Conservation (phyloP, 805 yeast genomes). For the Monosporozyma siamensis region DNA sequence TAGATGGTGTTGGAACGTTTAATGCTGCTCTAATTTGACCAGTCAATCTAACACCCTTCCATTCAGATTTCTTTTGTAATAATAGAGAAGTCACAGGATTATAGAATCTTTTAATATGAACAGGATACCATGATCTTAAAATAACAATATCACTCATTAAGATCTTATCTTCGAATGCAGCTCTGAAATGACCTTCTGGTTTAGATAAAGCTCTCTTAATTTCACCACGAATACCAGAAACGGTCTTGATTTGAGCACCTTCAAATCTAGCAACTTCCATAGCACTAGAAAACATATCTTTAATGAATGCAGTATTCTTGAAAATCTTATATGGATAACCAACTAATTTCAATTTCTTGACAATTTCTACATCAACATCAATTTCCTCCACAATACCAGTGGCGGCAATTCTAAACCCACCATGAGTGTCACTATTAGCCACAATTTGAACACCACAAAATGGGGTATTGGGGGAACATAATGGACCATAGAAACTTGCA, state of each 20-base stretch:
- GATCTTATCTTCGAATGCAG: slow-evolving; percentile 92
- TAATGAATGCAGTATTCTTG: slow-evolving; percentile 93
- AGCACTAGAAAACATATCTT: slow-evolving; percentile 88
- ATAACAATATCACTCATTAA: slow-evolving; percentile 83
- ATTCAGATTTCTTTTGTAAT: slow-evolving; percentile 63
- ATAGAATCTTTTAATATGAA: slow-evolving; percentile 79
- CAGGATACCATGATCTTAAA: slow-evolving; percentile 95
- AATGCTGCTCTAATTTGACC: slow-evolving; percentile 83
- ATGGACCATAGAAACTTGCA: slow-evolving; percentile 93
- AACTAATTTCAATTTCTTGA: slow-evolving; percentile 87
- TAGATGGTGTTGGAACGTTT: slow-evolving; percentile 53
- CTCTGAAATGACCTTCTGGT: slow-evolving; percentile 94
- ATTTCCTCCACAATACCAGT: slow-evolving; percentile 94
- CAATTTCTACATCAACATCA: slow-evolving; percentile 81
- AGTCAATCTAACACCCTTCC: slow-evolving; percentile 95
- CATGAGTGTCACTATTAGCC: slow-evolving; percentile 73
- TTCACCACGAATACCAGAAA: slow-evolving; percentile 95
- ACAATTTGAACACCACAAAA: slow-evolving; percentile 92
- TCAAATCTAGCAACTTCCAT: slow-evolving; percentile 96
- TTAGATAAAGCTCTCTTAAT: slow-evolving; percentile 88
- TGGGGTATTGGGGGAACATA: slow-evolving; percentile 95
- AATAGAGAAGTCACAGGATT: slow-evolving; percentile 93
- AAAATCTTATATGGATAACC: slow-evolving; percentile 91
- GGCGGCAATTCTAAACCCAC: slow-evolving; percentile 89
- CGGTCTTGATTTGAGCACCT: slow-evolving; percentile 95